A percentile compares a stretch with the other conserved stretches of the same genome.
phyloP scores from a whole-genome alignment of 768 basidiomycete species.

The Imleria badia region DNA sequence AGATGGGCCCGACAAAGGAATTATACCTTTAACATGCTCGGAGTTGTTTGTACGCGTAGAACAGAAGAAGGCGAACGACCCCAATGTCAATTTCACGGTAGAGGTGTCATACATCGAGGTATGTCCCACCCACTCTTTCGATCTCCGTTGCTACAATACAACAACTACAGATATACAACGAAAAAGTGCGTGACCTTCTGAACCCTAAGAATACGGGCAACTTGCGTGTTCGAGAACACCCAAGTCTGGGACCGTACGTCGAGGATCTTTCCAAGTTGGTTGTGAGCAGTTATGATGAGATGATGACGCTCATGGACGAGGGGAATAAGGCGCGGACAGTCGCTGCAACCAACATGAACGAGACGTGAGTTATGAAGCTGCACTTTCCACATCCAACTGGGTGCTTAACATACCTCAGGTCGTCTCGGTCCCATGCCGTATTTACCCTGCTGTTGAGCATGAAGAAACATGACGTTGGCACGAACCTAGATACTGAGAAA shows the following conservation, averaged over 20 bases:
- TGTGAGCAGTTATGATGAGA: conserved; percentile 89
- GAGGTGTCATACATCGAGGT: conserved; percentile 99
- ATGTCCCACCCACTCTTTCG: conserved; percentile 12
- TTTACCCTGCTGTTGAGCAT: conserved; percentile 95
- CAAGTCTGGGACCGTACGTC: conserved; percentile 95
- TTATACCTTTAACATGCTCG: conserved; percentile 93
- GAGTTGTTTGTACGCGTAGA: conserved; percentile 88
- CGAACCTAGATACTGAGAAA: conserved; percentile 93
- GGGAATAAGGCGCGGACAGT: conserved; percentile 99
- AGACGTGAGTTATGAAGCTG: conserved; percentile 65
- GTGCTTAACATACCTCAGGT: conserved; percentile 44
- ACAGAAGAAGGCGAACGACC: conserved; percentile 57
- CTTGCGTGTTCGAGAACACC: conserved; percentile 95
- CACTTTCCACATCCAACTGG: background rate
- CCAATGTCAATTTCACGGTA: conserved; percentile 79
- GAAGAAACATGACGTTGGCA: conserved; percentile 80
- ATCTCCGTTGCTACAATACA: background rate
- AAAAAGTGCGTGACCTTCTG: conserved; percentile 95
- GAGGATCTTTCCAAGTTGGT: conserved; percentile 94
- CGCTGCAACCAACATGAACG: conserved; percentile 99
- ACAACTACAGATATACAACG: conserved; percentile 78
- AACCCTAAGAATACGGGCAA: conserved; percentile 98
- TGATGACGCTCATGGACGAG: conserved; percentile 99
- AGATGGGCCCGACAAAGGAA: conserved; percentile 96
- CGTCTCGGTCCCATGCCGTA: conserved; percentile 96